phyloP scores from a whole-genome alignment of 225 moss, liverwort and hornwort genomes.

The Bryum argenteum region DNA sequence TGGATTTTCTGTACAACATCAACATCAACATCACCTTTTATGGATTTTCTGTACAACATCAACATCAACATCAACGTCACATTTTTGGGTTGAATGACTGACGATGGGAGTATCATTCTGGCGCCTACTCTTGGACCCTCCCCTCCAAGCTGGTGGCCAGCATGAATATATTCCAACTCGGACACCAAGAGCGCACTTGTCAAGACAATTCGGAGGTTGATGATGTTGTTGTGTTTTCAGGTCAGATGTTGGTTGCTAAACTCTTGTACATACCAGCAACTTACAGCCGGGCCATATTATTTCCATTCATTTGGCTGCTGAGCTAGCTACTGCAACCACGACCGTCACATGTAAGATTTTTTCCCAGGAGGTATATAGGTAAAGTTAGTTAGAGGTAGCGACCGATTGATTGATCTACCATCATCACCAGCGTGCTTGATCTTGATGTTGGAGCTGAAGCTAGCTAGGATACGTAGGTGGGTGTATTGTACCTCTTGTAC shows the following conservation, averaged over 20 bases:
- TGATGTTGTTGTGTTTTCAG: constrained; percentile 15
- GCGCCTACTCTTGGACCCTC: constrained; percentile 25
- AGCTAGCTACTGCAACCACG: constrained; percentile 1
- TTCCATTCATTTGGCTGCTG: constrained; percentile 21
- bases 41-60: background rate
- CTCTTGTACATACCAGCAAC: constrained; percentile 34
- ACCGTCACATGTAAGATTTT: constrained; percentile 40
- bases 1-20: background rate
- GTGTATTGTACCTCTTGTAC: constrained; percentile 18
- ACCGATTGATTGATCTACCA: constrained; percentile 37
- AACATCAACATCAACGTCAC: constrained; percentile 33
- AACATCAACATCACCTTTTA: constrained; percentile 22
- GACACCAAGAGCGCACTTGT: constrained; percentile 29
- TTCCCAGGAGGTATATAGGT: constrained; percentile 35
- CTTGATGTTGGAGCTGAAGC: constrained; percentile 17
- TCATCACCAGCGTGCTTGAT: background rate
- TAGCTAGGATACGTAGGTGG: constrained; percentile 16
- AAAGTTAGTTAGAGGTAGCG: constrained; percentile 21
- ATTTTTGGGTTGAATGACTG: constrained; percentile 44
- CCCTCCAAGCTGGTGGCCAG: constrained; percentile 26
- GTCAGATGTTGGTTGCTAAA: constrained; percentile 17
- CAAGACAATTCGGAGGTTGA: constrained; percentile 33
- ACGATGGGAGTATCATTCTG: constrained; percentile 40
- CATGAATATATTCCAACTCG: constrained; percentile 33
- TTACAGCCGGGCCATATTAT: constrained; percentile 26